A percentile compares a stretch with the other conserved stretches of the same genome.
These are phyloP conservation scores for Sphenostylis stenocarpa DNA, from an alignment of 306 rosid species.

Conservation along the genomic window DNA sequence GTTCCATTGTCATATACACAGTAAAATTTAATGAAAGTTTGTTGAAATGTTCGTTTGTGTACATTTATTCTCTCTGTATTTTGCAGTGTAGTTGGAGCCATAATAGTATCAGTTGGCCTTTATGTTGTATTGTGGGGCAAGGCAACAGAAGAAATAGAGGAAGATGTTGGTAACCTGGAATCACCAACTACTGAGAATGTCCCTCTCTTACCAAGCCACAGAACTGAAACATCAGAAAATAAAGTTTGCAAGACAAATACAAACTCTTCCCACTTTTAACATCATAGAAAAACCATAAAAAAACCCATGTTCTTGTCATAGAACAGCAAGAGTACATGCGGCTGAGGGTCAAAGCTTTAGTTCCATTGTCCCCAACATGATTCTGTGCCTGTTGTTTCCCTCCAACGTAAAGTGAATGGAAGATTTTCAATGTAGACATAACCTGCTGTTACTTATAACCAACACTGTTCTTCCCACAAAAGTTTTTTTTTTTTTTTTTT, in stretches of 20 bases:
- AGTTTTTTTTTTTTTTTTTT: not conserved
- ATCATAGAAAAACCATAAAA: not conserved
- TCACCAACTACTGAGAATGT: constrained; percentile 51
- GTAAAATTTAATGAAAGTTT: not conserved
- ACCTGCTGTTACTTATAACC: not conserved
- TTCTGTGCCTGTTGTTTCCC: not conserved
- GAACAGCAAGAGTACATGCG: not conserved
- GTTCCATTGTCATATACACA: not conserved
- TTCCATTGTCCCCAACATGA: not conserved
- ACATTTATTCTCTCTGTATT: constrained; percentile 1
- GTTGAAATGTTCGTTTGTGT: not conserved
- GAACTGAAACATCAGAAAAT: constrained; percentile 26
- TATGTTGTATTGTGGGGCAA: constrained; percentile 92
- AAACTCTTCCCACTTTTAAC: not conserved
- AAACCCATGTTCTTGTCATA: not conserved
- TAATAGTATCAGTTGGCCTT: constrained; percentile 74
- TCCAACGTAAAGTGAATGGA: not conserved
- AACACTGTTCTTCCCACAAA: not conserved
- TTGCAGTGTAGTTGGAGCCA: constrained; percentile 79
- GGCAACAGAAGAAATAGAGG: constrained; percentile 56
- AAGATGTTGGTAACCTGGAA: constrained; percentile 40
- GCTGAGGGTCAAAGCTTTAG: not conserved
- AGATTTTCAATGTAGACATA: not conserved
- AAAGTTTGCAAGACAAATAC: constrained; percentile 10
- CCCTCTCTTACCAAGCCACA: constrained; percentile 64